Base-by-base conservation (phyloP, 1,284 basidiomycete genomes). In the Puccinia brachypodii region DNA sequence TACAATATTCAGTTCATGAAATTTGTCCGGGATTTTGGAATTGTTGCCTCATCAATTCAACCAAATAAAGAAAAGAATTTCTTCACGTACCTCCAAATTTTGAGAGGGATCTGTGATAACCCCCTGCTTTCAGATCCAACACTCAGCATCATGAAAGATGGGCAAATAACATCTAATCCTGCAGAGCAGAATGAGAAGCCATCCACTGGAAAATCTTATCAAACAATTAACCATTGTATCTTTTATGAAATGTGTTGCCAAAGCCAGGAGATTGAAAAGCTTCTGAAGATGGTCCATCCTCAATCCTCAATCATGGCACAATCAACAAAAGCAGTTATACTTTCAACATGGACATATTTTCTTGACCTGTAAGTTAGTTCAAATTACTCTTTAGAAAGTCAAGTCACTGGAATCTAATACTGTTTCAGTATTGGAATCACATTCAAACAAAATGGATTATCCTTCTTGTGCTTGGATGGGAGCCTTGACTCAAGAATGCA, bases 401-500 rank as follows among this genome's bases (percentile, higher is more conserved):
- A 53, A 53, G n/a, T 44, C 8, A 58, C 8, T n/a, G 25, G 56
- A n/a, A n/a, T 62, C 19, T 62, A 7, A 62, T 31, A 19, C n/a
- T n/a, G n/a, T n/a, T n/a, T n/a, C 8, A 68, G 66, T 8, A 31
- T 71, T 47, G 68, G 68, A 50, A 71, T 71, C 14, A 42, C 68
- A 28, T n/a, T 71, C 8, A 25, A 40, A n/a, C 19, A 44, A 71
- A 9, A 71, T 16, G 7, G 31, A 3, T 47, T 71, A 19, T 16
- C n/a, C n/a, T 71, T 71, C 25, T 50, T 8, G 4, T 42, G 68
- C 13, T n/a, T 71, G 25, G 68, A 71, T 71, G 68, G 68, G 3
- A 14, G 19, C 8, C 68, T 47, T 25, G 44, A 44, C 40, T 47
- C 68, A 71, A 71, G 28, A 50, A 33, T n/a, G 16, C 68, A 71